These are phyloP conservation scores for Phytophthora hybrid DNA, from an alignment of 352 stramenopile genomes.

Conservation along the genomic window DNA sequence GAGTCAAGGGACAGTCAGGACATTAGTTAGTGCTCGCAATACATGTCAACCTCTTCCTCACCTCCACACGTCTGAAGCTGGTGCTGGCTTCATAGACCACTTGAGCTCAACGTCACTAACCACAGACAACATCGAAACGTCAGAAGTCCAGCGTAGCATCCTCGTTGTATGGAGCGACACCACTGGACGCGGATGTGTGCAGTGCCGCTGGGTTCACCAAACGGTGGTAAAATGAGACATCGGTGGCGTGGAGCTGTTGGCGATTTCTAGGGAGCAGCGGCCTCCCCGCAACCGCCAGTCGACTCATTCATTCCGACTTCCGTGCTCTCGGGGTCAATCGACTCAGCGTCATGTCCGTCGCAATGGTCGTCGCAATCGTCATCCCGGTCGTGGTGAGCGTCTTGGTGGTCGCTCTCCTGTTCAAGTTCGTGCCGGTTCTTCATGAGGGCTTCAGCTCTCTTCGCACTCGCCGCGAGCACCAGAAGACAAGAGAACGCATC, in stretches of 20 bases:
- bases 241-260: constrained; percentile 3
- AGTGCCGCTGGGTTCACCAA: constrained; percentile 7
- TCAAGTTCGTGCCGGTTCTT: constrained; percentile 46
- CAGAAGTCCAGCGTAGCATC: constrained; percentile 22
- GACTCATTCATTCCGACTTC: constrained; percentile 32
- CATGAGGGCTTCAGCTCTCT: constrained; percentile 5
- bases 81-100: not conserved
- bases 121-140: constrained; percentile 12
- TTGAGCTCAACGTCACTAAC: not conserved
- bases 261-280: constrained; percentile 19
- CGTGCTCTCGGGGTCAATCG: constrained; percentile 1
- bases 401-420: constrained; percentile 42
- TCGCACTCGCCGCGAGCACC: constrained; percentile 16
- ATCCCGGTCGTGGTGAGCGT: constrained; percentile 41
- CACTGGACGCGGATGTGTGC: constrained; percentile 6
- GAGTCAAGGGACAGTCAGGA: constrained; percentile 12
- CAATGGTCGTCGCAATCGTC: constrained; percentile 20
- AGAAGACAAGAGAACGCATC: constrained; percentile 18
- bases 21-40: not conserved
- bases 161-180: constrained; percentile 13
- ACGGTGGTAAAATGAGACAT: not conserved
- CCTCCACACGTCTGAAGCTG: not conserved
- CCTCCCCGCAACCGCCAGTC: not conserved
- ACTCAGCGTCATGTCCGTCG: constrained; percentile 10
- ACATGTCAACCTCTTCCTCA: no score